These are phyloP conservation scores for Candida dendrica DNA, from an alignment of 805 yeast species.

Conservation along the genomic window DNA sequence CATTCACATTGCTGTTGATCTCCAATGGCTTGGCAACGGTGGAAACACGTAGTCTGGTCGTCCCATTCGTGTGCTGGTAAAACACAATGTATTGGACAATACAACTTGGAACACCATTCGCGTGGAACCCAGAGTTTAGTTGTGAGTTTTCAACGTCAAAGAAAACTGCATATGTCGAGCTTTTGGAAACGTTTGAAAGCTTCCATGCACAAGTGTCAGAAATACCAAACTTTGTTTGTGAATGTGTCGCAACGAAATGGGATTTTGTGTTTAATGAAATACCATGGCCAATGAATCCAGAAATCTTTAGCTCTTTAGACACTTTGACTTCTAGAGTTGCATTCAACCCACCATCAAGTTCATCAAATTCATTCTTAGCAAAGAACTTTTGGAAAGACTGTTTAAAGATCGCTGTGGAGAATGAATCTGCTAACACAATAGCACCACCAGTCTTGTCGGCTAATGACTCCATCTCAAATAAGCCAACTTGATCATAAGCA, in stretches of 20 bases:
- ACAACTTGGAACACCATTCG: slow-evolving; percentile 18
- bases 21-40: slow-evolving; percentile 41
- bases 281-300: slow-evolving; percentile 61
- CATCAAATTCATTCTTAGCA: neutral
- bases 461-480: slow-evolving; percentile 57
- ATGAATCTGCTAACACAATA: slow-evolving; percentile 57
- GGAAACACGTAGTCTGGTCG: slow-evolving; percentile 52
- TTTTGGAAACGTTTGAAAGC: slow-evolving; percentile 45
- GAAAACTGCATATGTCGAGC: slow-evolving; percentile 51
- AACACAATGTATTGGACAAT: slow-evolving; percentile 49
- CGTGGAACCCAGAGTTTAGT: slow-evolving; percentile 6
- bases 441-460: slow-evolving; percentile 56
- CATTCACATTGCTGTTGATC: slow-evolving; percentile 32
- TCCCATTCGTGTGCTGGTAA: slow-evolving; percentile 57
- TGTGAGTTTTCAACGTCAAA: slow-evolving; percentile 37
- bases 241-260: slow-evolving; percentile 9
- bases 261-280: slow-evolving; percentile 33
- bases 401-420: slow-evolving; percentile 59
- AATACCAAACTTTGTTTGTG: slow-evolving; percentile 29
- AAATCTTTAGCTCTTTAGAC: slow-evolving; percentile 41
- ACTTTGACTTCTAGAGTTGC: slow-evolving; percentile 52
- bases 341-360: slow-evolving; percentile 22
- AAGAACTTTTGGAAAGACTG: slow-evolving; percentile 32
- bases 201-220: slow-evolving; percentile 56
- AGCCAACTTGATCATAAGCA: slow-evolving; percentile 62